Base-by-base conservation (phyloP, 495 filamentous ascomycete species). In the Stereocaulon alpinum region DNA sequence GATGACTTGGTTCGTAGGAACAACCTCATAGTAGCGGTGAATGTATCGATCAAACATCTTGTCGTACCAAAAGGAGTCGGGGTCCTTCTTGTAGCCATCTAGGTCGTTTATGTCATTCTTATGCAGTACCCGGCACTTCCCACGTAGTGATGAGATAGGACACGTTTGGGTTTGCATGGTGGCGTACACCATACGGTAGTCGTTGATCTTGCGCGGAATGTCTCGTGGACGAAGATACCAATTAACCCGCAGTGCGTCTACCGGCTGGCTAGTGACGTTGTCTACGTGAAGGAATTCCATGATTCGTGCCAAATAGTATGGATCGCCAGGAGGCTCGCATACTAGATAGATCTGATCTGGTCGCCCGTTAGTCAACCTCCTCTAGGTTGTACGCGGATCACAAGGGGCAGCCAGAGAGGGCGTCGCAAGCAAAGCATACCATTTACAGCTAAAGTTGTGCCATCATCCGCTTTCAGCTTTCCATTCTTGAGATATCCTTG, bases 161-260 rank as follows among this genome's bases (percentile, higher is more conserved):
- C 89, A 95, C 53, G 87, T 88, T 72, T 99, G 94, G 32, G 93
- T 96, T 66, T 99, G 93, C 93, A 99, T 99, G 12, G 92, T 95
- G 53, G 89, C 90, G 72, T 91, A 97, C 32, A 97, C 80, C 62
- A 89, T 76, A 58, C 93, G 84, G 55, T 86, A 89, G 73, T 99
- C 93, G 64, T 86, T 86, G 63, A 87, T 86, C 70, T 90, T 91
- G 49, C 89, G 87, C 61, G 88, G 88, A 58, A 99, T 94, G 70
- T 99, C 93, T 73, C 91, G 88, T 53, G 94, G 92, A 17, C 93
- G 82, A 70, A 97, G 97, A 72, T 90, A 96, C 93, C 93, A 99
- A 73, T 99, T 99, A 65, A 97, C 85, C 60, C 90, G 84, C 66
- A 99, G 70, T 24, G 89, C 80, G 69, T 96, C 92, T 58, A 99